phyloP scores from a whole-genome alignment of 164 flowering plant species.

The Berberis thunbergii region DNA sequence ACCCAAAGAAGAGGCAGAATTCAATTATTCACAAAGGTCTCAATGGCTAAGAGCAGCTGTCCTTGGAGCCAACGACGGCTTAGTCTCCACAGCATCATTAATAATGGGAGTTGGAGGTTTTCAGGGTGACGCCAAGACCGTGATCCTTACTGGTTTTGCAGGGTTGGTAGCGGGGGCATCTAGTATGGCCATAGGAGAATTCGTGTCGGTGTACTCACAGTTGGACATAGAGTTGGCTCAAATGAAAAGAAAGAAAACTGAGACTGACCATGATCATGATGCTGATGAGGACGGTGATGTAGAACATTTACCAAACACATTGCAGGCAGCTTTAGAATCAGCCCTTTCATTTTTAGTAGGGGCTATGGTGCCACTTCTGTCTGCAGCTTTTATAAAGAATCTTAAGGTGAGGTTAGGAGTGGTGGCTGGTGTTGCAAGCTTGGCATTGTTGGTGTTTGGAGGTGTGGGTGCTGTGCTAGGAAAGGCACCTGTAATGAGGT shows the following conservation, averaged over 20 bases:
- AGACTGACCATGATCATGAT: neutral
- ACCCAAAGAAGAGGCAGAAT: too few species aligned
- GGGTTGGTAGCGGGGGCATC: constrained; percentile 14
- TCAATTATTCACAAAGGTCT: constrained; percentile 1
- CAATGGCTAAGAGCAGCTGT: constrained; percentile 7
- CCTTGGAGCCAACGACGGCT: constrained; percentile 7
- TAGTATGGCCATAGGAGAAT: constrained; percentile 16
- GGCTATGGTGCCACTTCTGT: constrained; percentile 11
- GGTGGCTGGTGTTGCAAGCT: constrained; percentile 8
- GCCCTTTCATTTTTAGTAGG: constrained; percentile 7
- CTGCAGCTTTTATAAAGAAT: constrained; percentile 9
- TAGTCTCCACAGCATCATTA: constrained; percentile 3
- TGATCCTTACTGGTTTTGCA: constrained; percentile 9
- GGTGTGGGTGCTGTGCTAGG: constrained; percentile 9
- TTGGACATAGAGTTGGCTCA: constrained; percentile 14
- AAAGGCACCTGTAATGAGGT: constrained; percentile 2
- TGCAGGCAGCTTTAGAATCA: constrained; percentile 11
- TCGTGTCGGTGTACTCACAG: constrained; percentile 2
- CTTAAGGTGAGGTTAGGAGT: constrained; percentile 7
- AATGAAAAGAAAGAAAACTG: constrained; percentile 5
- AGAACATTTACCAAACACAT: constrained; percentile 7
- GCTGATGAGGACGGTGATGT: neutral
- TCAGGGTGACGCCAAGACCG: constrained; percentile 1
- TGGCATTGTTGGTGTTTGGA: constrained; percentile 8
- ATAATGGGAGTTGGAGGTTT: constrained; percentile 4